These are phyloP conservation scores for Thozetella sp. DNA, from an alignment of 495 filamentous ascomycete genomes.

Conservation along the genomic window DNA sequence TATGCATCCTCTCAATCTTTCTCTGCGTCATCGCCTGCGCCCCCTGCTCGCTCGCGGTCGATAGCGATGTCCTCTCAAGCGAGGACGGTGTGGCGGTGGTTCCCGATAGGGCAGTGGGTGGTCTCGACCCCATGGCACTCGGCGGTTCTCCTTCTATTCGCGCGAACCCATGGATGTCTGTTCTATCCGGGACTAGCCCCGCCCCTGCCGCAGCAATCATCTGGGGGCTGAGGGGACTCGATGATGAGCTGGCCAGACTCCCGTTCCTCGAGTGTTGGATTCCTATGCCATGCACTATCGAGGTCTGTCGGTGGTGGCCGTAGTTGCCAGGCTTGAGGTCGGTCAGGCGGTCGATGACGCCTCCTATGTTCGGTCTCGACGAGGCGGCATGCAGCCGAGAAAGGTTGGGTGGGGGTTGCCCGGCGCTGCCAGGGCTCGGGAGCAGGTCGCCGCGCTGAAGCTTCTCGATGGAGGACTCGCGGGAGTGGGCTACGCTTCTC, in stretches of 20 bases:
- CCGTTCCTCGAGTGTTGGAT: conserved; percentile 92
- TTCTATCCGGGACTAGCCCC: conserved; percentile 42
- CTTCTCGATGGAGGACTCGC: conserved; percentile 51
- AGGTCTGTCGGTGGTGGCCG: conserved; percentile 90
- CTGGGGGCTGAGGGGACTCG: conserved; percentile 83
- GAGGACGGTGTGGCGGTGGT: conserved; percentile 31
- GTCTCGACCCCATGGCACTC: conserved; percentile 25
- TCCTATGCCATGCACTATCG: conserved; percentile 90
- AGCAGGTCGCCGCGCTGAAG: conserved; percentile 53
- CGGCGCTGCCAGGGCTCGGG: conserved; percentile 14
- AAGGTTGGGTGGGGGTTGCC: conserved; percentile 19
- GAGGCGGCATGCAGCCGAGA: conserved; percentile 33
- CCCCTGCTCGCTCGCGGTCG: conserved; percentile 17
- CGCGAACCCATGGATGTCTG: conserved; percentile 41
- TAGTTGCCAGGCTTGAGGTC: conserved; percentile 60
- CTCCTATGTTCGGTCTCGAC: conserved; percentile 43
- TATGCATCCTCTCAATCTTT: conserved; percentile 65
- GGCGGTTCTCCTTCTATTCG: conserved; percentile 40
- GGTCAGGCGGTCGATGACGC: conserved; percentile 63
- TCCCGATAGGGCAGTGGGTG: conserved; percentile 42
- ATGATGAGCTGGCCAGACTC: conserved; percentile 57
- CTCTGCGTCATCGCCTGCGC: conserved; percentile 31
- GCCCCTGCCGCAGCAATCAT: conserved; percentile 71
- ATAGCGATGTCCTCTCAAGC: conserved; percentile 34
- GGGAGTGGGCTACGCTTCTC: conserved; percentile 45